phyloP scores from a whole-genome alignment of 768 basidiomycete species.

The Lenzites betulinus region DNA sequence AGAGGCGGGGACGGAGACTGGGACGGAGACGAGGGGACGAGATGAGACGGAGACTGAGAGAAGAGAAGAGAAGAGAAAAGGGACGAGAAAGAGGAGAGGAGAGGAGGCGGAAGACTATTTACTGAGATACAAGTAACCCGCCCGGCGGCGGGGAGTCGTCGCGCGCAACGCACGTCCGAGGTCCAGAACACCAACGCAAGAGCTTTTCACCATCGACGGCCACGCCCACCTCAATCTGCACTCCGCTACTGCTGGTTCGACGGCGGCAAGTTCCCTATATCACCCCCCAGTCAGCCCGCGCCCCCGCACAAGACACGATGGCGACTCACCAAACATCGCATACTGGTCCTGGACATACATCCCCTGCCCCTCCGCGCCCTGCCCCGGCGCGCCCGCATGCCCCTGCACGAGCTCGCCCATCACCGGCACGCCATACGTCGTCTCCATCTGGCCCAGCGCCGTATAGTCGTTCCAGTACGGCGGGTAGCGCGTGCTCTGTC shows the following conservation, averaged over 20 bases:
- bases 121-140: constrained; percentile 3
- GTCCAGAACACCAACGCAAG: not conserved
- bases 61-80: not conserved
- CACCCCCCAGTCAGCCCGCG: not conserved
- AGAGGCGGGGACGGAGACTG: not conserved
- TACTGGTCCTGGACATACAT: constrained; percentile 33
- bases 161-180: constrained; percentile 1
- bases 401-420: constrained; percentile 27
- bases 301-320: not conserved
- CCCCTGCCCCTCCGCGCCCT: constrained; percentile 12
- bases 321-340: constrained; percentile 30
- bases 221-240: not conserved
- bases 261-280: constrained; percentile 22
- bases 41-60: not conserved
- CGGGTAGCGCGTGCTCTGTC: constrained; percentile 31
- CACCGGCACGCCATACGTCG: constrained; percentile 33
- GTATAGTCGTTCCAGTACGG: constrained; percentile 42
- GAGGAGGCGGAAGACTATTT: not conserved
- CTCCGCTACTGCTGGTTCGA: constrained; percentile 14
- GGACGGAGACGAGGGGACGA: not conserved
- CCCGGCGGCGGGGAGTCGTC: not conserved
- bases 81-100: not conserved
- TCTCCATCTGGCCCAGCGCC: constrained; percentile 34
- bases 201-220: not conserved
- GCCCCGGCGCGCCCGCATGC: constrained; percentile 9